Evolutionary conservation across 352 stramenopile species (phyloP), one percentile per base, ranked within the genome.

Genomic region (Phytophthora sojae): DNA sequence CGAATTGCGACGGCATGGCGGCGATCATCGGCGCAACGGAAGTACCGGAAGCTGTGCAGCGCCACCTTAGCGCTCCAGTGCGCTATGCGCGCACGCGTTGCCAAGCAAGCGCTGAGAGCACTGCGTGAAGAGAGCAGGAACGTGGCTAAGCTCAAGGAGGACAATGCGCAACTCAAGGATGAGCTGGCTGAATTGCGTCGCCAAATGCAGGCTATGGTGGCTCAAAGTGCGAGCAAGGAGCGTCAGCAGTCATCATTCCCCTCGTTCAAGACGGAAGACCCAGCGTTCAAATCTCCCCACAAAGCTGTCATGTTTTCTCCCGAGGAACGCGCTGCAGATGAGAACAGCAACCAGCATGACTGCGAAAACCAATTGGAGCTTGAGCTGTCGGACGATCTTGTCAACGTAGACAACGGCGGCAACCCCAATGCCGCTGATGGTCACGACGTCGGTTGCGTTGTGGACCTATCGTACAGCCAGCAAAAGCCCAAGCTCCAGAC

Each of bases 81-180:
- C 49, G 75, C 64, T 23, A 42, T 80, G 12, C 86, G 88, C 8
- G 68, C 67, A 6, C 79, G 77, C 12, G 29, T 76, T 14, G 88
- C 86, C 9, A 82, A 68, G 35, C 69, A 67, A 6, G 49, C 73
- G 19, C 69, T 96, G 11, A 61, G 79, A 19, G 72, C 59, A 32
- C 55, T 92, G 54, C 85, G 86, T 2, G 62, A 82, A 49, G 86
- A 96, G 65, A 93, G 86, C 59, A 83, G 81, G 51, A 93, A 96
- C 50, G 76, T 96, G 37, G 52, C 69, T 15, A 93, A 91, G 67
- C 77, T 96, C 35, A 84, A 90, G 49, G 68, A 91, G 30, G 86
- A 94, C 61, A 96, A 96, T 56, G 73, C 85, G 21, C 81, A 90
- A 25, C 69, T 94, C 2, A 91, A 93, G 71, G 76, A 77, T 50